Conservation (phyloP, 176 grass and related monocot species). For the Oryza brachyantha region DNA sequence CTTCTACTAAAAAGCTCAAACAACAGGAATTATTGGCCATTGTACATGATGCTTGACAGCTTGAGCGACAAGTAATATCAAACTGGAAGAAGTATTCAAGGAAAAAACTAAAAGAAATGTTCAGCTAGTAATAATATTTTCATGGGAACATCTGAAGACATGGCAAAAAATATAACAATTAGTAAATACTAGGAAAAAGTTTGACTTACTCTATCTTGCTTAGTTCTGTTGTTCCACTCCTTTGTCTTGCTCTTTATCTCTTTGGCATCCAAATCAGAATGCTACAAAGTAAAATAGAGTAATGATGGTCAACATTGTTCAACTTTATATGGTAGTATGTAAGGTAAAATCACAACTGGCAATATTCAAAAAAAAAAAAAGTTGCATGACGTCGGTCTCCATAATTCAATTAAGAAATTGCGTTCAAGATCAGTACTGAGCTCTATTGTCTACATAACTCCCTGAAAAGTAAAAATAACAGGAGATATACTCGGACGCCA, state of each 20-base stretch:
- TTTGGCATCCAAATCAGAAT: slow-evolving; percentile 22
- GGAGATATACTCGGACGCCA: neutral
- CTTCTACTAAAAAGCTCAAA: too few species aligned
- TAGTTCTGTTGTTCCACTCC: slow-evolving; percentile 47
- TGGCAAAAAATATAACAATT: neutral
- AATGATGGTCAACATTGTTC: too few species aligned
- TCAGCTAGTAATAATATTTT: neutral
- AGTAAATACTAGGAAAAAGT: neutral
- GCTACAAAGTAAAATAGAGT: slow-evolving; percentile 24
- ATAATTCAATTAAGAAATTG: neutral
- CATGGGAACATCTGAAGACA: neutral
- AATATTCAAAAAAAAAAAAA: neutral
- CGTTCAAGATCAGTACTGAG: neutral
- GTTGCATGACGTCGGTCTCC: neutral
- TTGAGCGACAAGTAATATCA: too few species aligned
- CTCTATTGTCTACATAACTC: neutral
- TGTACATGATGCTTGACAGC: too few species aligned
- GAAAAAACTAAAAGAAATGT: neutral
- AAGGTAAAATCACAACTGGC: neutral
- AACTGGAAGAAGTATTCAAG: too few species aligned
- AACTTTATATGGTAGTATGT: too few species aligned
- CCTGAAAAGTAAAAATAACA: neutral
- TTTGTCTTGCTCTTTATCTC: slow-evolving; percentile 53
- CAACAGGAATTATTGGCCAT: too few species aligned
- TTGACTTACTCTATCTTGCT: slow-evolving; percentile 48